Conservation (phyloP, 2,329 filamentous ascomycete species). For the Fusarium tjaetaba region DNA sequence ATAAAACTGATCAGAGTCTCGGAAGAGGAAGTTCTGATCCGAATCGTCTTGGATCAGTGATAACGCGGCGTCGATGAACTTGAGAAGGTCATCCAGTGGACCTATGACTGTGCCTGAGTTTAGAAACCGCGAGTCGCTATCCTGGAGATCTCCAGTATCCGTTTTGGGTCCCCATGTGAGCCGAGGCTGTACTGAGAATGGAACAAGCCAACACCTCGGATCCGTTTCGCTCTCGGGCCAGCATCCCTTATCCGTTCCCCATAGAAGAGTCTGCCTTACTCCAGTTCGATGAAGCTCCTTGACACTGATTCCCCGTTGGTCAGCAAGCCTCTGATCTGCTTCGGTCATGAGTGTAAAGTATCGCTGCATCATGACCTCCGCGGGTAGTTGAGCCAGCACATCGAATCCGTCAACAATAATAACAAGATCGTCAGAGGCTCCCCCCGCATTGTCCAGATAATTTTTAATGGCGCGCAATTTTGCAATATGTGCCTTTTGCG, state of each 20-base stretch:
- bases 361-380: constrained; percentile 34
- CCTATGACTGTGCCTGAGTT: constrained; percentile 41
- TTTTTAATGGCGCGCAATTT: constrained; percentile 31
- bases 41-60: constrained; percentile 10
- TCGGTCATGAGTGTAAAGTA: constrained; percentile 29
- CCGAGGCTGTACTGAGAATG: constrained; percentile 23
- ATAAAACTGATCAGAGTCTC: constrained; percentile 38
- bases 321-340: constrained; percentile 32
- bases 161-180: constrained; percentile 33
- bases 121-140: constrained; percentile 25
- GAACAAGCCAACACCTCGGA: constrained; percentile 35
- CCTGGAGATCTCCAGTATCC: constrained; percentile 13
- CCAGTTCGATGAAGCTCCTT: constrained; percentile 25
- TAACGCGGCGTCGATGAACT: constrained; percentile 30
- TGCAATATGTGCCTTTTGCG: constrained; percentile 30
- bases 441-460: constrained; percentile 15
- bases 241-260: constrained; percentile 37
- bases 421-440: constrained; percentile 31
- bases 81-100: constrained; percentile 32
- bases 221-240: constrained; percentile 14
- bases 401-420: constrained; percentile 39
- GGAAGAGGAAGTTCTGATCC: constrained; percentile 14
- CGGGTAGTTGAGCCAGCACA: constrained; percentile 39
- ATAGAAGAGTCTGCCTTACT: constrained; percentile 36
- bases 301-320: constrained; percentile 28